A percentile compares a stretch with the other conserved stretches of the same genome.
These are phyloP conservation scores for Pneumocystis murina DNA, from an alignment of 1,139 yeast genomes.

Conservation along the genomic window DNA sequence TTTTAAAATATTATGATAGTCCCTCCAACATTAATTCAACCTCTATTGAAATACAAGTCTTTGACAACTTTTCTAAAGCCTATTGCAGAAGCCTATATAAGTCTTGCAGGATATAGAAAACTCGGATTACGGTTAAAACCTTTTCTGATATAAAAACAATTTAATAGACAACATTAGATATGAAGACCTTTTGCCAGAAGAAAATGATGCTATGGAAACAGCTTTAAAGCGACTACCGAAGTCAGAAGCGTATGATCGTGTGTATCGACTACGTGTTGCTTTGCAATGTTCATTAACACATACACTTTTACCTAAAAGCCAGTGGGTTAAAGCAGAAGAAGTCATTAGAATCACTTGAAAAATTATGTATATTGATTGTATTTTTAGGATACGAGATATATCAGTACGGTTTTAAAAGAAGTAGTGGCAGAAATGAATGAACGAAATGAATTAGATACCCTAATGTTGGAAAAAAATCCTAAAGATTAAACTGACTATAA, in stretches of 20 bases:
- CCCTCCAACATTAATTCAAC: background rate
- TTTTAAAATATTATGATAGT: background rate
- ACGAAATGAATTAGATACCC: slow-evolving; percentile 11
- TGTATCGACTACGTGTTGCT: slow-evolving; percentile 81
- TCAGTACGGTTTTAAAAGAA: slow-evolving; percentile 38
- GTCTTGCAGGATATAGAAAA: slow-evolving; percentile 12
- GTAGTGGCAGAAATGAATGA: slow-evolving; percentile 9
- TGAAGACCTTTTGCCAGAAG: slow-evolving; percentile 80
- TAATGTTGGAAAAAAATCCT: slow-evolving; percentile 2
- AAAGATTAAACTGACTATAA: background rate
- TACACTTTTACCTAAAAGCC: slow-evolving; percentile 66
- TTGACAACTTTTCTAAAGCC: slow-evolving; percentile 8
- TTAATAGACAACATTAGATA: slow-evolving; percentile 27
- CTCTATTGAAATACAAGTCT: slow-evolving; percentile 8
- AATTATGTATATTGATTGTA: background rate
- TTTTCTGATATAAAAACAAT: background rate
- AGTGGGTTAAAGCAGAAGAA: slow-evolving; percentile 67
- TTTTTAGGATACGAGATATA: slow-evolving; percentile 43
- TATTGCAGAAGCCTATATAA: slow-evolving; percentile 9
- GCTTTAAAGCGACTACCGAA: slow-evolving; percentile 81
- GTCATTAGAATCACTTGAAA: slow-evolving; percentile 22
- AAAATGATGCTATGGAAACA: slow-evolving; percentile 69
- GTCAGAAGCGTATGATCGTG: slow-evolving; percentile 74
- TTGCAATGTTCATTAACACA: slow-evolving; percentile 76
- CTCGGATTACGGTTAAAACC: slow-evolving; percentile 10